Evolutionary conservation across 768 basidiomycete genomes (phyloP).

Genomic region (Mycena sanguinolenta): DNA sequence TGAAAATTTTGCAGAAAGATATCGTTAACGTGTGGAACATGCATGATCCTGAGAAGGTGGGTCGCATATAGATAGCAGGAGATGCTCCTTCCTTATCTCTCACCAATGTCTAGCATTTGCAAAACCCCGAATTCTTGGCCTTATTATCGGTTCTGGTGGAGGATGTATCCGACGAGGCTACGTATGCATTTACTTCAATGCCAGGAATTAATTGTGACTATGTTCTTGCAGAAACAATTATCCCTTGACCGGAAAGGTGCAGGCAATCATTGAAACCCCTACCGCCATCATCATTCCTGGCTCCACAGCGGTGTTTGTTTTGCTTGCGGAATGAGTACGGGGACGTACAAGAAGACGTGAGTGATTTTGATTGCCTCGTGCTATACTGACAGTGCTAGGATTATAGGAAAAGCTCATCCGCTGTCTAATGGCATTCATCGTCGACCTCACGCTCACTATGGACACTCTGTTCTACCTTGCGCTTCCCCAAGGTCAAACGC

Average conservation of each 20-base stretch:
- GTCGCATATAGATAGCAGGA: not conserved
- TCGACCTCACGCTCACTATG: conserved; percentile 22
- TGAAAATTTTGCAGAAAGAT: conserved; percentile 10
- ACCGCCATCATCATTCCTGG: conserved; percentile 6
- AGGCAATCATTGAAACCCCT: conserved; percentile 9
- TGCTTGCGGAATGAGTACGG: conserved; percentile 17
- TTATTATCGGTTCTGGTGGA: conserved; percentile 16
- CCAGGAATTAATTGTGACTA: not conserved
- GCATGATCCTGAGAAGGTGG: conserved; percentile 16
- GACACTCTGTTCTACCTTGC: conserved; percentile 15
- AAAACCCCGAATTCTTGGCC: too few species aligned
- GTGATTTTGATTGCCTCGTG: not conserved
- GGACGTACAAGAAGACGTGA: conserved; percentile 6
- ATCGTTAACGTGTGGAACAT: conserved; percentile 23
- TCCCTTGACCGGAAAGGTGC: conserved; percentile 13
- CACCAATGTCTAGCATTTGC: too few species aligned
- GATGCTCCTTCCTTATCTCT: too few species aligned
- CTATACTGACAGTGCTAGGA: not conserved
- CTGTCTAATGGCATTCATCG: conserved; percentile 8
- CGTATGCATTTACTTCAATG: conserved; percentile 2
- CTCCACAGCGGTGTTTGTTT: conserved; percentile 4
- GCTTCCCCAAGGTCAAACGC: conserved; percentile 5
- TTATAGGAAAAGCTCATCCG: conserved; percentile 11
- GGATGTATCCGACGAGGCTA: conserved; percentile 18
- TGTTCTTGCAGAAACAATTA: conserved; percentile 10